Evolutionary conservation across 257 asterid genomes (phyloP).

Genomic region (Mentha longifolia): DNA sequence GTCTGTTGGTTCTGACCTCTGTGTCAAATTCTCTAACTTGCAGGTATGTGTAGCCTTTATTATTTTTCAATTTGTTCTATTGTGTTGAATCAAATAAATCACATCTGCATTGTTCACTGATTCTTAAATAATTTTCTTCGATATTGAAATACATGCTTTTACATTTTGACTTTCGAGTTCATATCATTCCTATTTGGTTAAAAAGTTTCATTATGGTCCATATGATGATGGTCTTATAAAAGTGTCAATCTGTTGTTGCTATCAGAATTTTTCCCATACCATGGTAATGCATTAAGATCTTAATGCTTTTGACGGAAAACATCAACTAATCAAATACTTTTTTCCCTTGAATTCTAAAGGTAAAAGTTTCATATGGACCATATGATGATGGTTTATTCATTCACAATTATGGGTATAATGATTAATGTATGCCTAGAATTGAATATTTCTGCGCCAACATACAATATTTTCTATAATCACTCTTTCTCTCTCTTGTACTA

Average conservation of each 20-base stretch:
- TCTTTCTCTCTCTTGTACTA: neutral
- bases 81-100: neutral
- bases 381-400: neutral
- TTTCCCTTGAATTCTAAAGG: neutral
- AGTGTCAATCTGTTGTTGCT: neutral
- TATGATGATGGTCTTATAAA: neutral
- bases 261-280: no score
- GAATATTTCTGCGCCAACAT: conserved; percentile 1
- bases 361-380: no score
- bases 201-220: neutral
- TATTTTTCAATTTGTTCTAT: conserved; percentile 9
- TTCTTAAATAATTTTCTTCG: neutral
- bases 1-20: conserved; percentile 85
- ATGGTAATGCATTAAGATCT: neutral
- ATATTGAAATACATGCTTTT: neutral
- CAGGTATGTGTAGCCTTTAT: conserved; percentile 58
- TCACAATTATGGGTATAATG: neutral
- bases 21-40: conserved; percentile 68
- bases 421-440: conserved; percentile 22
- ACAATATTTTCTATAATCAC: conserved; percentile 8
- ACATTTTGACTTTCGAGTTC: neutral
- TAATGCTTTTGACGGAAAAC: neutral
- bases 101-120: neutral
- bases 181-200: neutral
- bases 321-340: neutral